Percentiles rank a stretch among this genome's conserved stretches.
phyloP scores from a whole-genome alignment of 2,329 filamentous ascomycete genomes.

The Penicillium glabrum region DNA sequence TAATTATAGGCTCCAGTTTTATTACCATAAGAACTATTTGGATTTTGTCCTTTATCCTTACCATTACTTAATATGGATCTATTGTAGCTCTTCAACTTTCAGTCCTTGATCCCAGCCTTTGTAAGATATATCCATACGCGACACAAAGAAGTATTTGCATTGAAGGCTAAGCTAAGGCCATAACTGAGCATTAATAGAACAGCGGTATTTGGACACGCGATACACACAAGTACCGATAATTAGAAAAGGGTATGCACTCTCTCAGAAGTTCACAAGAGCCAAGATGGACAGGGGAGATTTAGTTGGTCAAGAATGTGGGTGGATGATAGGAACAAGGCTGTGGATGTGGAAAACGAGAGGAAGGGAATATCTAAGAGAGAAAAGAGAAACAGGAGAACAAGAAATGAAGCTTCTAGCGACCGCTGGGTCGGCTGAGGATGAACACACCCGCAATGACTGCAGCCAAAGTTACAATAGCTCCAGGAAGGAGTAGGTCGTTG shows the following conservation, averaged over 20 bases:
- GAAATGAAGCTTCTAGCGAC: slow-evolving; percentile 32
- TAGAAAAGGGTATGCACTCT: slow-evolving; percentile 24
- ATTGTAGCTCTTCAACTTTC: neutral
- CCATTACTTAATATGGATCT: neutral
- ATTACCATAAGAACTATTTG: neutral
- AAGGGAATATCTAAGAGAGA: slow-evolving; percentile 8
- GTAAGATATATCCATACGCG: neutral
- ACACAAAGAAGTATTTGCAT: slow-evolving; percentile 27
- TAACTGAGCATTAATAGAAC: slow-evolving; percentile 21
- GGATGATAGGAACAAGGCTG: slow-evolving; percentile 1
- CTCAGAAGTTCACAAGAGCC: slow-evolving; percentile 3
- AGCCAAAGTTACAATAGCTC: slow-evolving; percentile 91
- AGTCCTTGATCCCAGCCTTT: neutral
- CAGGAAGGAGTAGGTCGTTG: slow-evolving; percentile 89
- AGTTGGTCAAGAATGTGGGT: neutral
- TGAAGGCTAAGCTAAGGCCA: slow-evolving; percentile 22
- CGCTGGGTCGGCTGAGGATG: slow-evolving; percentile 70
- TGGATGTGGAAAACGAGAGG: slow-evolving; percentile 7
- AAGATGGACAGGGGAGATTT: slow-evolving; percentile 3
- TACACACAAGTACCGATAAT: slow-evolving; percentile 24
- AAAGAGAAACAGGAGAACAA: neutral
- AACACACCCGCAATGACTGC: slow-evolving; percentile 94
- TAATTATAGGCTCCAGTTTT: neutral
- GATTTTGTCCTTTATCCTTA: neutral
- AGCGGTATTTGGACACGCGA: slow-evolving; percentile 26